Conservation (phyloP, 1,284 basidiomycete genomes). For the Leccinum subspadiceum region DNA sequence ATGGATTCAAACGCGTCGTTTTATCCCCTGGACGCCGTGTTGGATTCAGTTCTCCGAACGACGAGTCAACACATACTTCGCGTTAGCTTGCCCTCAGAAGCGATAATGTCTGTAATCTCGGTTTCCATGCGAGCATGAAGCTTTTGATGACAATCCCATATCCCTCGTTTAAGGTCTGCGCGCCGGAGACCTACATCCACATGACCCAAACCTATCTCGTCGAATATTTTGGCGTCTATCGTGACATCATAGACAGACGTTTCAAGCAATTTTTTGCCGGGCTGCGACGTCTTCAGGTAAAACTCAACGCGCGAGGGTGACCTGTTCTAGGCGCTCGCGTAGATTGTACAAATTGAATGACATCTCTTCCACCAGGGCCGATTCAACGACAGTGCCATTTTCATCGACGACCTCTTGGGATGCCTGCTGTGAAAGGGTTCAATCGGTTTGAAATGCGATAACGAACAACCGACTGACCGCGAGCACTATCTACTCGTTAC, state of each 20-base stretch:
- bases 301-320: constrained; percentile 60
- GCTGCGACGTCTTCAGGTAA: constrained; percentile 65
- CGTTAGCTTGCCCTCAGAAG: constrained; percentile 36
- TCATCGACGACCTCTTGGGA: constrained; percentile 23
- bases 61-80: constrained; percentile 18
- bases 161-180: constrained; percentile 71
- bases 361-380: constrained; percentile 39
- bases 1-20: constrained; percentile 47
- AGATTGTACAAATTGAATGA: constrained; percentile 76
- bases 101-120: constrained; percentile 55
- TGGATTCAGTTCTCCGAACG: not conserved
- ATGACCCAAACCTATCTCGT: constrained; percentile 55
- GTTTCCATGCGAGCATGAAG: constrained; percentile 54
- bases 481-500: constrained; percentile 5
- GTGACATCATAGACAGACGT: constrained; percentile 87
- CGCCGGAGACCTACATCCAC: constrained; percentile 49
- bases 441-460: not conserved
- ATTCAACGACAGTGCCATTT: constrained; percentile 10
- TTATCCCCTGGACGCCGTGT: constrained; percentile 12
- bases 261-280: constrained; percentile 81
- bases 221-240: constrained; percentile 59
- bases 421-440: constrained; percentile 12
- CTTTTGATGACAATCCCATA: constrained; percentile 85
- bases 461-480: constrained; percentile 16
- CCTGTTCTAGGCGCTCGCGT: constrained; percentile 61